Evolutionary conservation across 257 asterid species (phyloP).

Genomic region (Petunia secreta): DNA sequence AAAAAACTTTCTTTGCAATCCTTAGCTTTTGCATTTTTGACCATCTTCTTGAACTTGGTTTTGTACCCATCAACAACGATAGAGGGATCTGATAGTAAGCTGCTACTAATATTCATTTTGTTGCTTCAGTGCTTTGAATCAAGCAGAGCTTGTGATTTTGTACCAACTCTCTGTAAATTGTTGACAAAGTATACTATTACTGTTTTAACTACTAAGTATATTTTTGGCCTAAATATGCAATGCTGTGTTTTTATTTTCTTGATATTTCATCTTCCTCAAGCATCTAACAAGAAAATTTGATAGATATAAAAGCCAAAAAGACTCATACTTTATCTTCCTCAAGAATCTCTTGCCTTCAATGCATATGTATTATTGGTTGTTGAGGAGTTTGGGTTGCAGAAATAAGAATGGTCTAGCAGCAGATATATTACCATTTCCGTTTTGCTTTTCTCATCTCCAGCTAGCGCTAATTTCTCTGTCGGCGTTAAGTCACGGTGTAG

Average conservation of each 20-base stretch:
- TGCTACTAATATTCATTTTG: background rate
- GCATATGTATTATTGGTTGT: background rate
- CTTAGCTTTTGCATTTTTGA: background rate
- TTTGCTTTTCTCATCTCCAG: slow-evolving; percentile 20
- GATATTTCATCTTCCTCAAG: background rate
- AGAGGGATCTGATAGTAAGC: slow-evolving; percentile 16
- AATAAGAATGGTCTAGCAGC: background rate
- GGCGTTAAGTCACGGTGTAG: slow-evolving; percentile 23
- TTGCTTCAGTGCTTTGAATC: background rate
- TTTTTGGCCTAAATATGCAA: background rate
- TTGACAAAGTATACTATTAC: background rate
- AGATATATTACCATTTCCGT: background rate
- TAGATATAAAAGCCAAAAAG: background rate
- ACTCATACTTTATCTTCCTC: background rate
- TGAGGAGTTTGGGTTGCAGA: background rate
- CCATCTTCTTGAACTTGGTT: background rate
- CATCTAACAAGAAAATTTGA: background rate
- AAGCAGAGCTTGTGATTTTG: background rate
- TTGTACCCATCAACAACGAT: background rate
- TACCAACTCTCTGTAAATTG: background rate
- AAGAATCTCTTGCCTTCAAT: slow-evolving; percentile 2
- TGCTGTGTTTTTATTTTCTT: background rate
- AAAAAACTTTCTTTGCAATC: background rate
- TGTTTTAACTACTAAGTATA: background rate
- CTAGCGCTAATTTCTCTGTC: slow-evolving; percentile 27